phyloP scores from a whole-genome alignment of 257 asterid genomes.

The Fraxinus anomala region DNA sequence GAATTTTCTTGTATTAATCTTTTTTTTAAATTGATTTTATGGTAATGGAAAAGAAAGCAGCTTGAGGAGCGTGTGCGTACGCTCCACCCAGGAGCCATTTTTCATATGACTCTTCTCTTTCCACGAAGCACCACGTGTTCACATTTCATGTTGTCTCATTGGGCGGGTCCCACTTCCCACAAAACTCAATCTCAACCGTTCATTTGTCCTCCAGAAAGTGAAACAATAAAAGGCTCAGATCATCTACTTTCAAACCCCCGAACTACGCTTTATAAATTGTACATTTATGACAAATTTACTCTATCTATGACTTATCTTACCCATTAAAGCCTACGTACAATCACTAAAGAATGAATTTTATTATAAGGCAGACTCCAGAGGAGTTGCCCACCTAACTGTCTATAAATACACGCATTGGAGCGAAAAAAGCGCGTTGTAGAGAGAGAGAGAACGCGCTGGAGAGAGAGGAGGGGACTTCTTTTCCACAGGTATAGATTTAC shows the following conservation, averaged over 20 bases:
- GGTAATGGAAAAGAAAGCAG: too few relatives aligned
- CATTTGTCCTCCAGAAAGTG: conserved; percentile 19
- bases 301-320: background rate
- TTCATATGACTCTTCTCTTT: conserved; percentile 43
- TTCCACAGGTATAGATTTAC: conserved; percentile 37
- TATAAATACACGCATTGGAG: conserved; percentile 32
- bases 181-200: conserved; percentile 45
- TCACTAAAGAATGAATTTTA: background rate
- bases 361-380: conserved; percentile 26
- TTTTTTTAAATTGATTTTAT: too few relatives aligned
- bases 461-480: conserved; percentile 17
- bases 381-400: conserved; percentile 9
- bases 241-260: conserved; percentile 18
- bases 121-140: conserved; percentile 44
- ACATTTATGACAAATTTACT: background rate
- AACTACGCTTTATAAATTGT: conserved; percentile 18
- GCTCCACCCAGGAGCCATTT: conserved; percentile 45
- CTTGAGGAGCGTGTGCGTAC: conserved; percentile 35
- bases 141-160: background rate
- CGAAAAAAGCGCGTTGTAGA: conserved; percentile 39
- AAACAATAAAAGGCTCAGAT: conserved; percentile 29
- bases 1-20: too few relatives aligned
- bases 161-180: conserved; percentile 12
- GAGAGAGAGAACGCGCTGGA: conserved; percentile 17
- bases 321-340: background rate